A percentile compares a stretch with the other conserved stretches of the same genome.
Evolutionary conservation across 345 rosid genomes (phyloP).

Genomic region (Mangifera indica): DNA sequence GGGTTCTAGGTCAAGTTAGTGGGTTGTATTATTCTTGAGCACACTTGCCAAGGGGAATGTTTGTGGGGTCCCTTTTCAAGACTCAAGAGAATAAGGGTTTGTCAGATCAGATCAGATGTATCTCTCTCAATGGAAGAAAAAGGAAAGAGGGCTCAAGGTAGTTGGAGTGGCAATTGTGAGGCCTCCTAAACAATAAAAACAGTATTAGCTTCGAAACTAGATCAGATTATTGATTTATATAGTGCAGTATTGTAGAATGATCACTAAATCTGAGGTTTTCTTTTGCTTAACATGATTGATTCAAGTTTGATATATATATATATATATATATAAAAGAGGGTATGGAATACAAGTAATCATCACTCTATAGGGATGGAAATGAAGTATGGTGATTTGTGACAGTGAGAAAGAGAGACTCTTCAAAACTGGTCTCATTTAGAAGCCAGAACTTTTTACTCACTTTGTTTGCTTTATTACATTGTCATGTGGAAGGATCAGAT

Average conservation of each 20-base stretch:
- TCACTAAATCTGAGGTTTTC: too few species aligned
- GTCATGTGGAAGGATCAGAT: conserved; percentile 24
- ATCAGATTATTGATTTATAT: too few species aligned
- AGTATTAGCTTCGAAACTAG: too few species aligned
- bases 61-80: conserved; percentile 42
- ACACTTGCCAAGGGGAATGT: conserved; percentile 72
- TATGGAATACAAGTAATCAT: conserved; percentile 29
- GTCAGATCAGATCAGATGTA: conserved; percentile 31
- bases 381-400: not conserved
- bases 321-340: too few species aligned
- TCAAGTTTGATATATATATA: too few species aligned
- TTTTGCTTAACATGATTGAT: too few species aligned
- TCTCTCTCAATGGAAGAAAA: conserved; percentile 21
- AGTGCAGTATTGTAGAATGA: too few species aligned
- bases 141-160: not conserved
- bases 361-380: conserved; percentile 17
- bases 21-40: conserved; percentile 57
- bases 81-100: conserved; percentile 24
- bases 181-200: too few species aligned
- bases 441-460: conserved; percentile 12
- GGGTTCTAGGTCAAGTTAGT: conserved; percentile 23
- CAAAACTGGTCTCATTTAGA: conserved; percentile 26
- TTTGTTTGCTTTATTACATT: not conserved
- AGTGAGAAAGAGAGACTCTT: not conserved
- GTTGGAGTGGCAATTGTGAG: too few species aligned